Evolutionary conservation across 2,329 filamentous ascomycete species (phyloP).

Genomic region (Alternaria novae-zelandiae): DNA sequence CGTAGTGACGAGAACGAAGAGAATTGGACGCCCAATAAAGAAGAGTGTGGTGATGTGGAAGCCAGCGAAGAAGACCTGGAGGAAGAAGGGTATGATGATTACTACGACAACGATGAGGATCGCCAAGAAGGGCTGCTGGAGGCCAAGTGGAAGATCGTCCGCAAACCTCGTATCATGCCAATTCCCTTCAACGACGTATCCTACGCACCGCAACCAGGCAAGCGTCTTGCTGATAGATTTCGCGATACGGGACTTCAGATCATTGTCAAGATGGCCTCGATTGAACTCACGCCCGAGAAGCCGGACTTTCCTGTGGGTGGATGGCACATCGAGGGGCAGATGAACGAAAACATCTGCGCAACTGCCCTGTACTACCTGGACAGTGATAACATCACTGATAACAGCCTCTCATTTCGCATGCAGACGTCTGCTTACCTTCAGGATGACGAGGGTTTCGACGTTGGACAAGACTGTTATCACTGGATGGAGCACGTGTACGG

Average conservation of each 20-base stretch:
- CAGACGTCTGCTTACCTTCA: constrained; percentile 13
- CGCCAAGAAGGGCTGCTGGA: not conserved
- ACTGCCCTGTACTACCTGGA: constrained; percentile 70
- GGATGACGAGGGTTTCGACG: constrained; percentile 1
- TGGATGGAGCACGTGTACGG: constrained; percentile 28
- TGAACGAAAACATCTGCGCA: constrained; percentile 69
- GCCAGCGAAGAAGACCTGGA: not conserved
- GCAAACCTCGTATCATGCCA: constrained; percentile 24
- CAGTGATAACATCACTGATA: constrained; percentile 62
- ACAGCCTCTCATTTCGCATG: constrained; percentile 31
- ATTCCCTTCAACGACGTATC: constrained; percentile 18
- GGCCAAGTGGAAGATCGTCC: constrained; percentile 22
- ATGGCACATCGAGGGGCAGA: constrained; percentile 59
- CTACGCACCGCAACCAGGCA: constrained; percentile 14
- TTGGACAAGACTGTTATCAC: constrained; percentile 17
- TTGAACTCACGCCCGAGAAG: constrained; percentile 65
- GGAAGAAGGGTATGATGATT: not conserved
- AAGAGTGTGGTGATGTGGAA: constrained; percentile 4
- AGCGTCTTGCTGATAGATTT: constrained; percentile 21
- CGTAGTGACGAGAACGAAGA: constrained; percentile 19
- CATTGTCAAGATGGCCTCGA: constrained; percentile 67
- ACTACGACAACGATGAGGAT: not conserved
- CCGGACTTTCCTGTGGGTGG: constrained; percentile 60
- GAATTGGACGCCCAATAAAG: constrained; percentile 21
- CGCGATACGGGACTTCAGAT: constrained; percentile 57